Percentiles rank a stretch among this genome's conserved stretches.
Evolutionary conservation across 305 asterid species (phyloP).

Genomic region (Stenogyne calaminthoides): DNA sequence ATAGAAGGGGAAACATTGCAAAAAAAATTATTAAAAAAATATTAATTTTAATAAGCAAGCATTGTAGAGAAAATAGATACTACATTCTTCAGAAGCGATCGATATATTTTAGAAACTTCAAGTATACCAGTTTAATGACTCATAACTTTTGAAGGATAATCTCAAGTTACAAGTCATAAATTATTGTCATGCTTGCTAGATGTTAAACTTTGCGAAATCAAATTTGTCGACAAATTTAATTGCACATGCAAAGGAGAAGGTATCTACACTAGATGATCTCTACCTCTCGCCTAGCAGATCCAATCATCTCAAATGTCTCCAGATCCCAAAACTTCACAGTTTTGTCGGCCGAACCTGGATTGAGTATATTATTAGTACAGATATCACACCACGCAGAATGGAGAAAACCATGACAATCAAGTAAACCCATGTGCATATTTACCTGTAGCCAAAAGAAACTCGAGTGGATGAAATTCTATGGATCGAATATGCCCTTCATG

Average conservation of each 20-base stretch:
- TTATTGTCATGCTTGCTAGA: neutral
- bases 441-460: constrained; percentile 98
- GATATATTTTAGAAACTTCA: constrained; percentile 17
- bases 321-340: constrained; percentile 99
- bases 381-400: constrained; percentile 7
- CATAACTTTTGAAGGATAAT: constrained; percentile 7
- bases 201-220: neutral
- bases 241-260: neutral
- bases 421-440: constrained; percentile 29
- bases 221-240: constrained; percentile 4
- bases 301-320: constrained; percentile 99
- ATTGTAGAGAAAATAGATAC: neutral
- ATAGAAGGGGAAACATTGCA: neutral
- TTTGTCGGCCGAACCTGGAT: constrained; percentile 96
- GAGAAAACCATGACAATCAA: constrained; percentile 9
- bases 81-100: constrained; percentile 7
- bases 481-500: constrained; percentile 96
- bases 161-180: constrained; percentile 1
- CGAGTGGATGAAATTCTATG: constrained; percentile 93
- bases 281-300: constrained; percentile 94
- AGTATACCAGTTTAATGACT: constrained; percentile 8
- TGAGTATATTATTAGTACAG: constrained; percentile 15
- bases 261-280: neutral
- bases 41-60: neutral
- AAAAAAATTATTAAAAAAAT: neutral